phyloP scores from a whole-genome alignment of 768 basidiomycete species.

The Lactarius quietus region DNA sequence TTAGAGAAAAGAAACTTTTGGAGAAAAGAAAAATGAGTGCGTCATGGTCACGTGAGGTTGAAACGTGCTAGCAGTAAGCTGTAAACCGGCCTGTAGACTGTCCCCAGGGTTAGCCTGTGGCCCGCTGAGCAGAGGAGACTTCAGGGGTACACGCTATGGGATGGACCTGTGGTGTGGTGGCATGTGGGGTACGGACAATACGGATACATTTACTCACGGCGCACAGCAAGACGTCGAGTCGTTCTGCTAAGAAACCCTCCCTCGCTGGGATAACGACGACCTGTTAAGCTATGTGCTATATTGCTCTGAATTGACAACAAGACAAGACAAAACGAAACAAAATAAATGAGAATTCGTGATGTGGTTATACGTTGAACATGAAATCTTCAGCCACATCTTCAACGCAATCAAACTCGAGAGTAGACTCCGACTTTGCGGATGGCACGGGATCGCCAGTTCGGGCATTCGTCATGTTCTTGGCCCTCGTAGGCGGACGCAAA shows the following conservation, averaged over 20 bases:
- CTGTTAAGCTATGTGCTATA: background rate
- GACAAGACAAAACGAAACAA: background rate
- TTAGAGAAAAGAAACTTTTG: too few species aligned
- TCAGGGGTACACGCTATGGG: background rate
- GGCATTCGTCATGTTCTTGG: background rate
- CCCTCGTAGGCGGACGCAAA: background rate
- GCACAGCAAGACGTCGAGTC: too few species aligned
- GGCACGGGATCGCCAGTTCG: background rate
- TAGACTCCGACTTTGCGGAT: background rate
- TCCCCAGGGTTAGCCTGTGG: too few species aligned
- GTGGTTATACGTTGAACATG: slow-evolving; percentile 15
- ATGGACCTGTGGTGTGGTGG: background rate
- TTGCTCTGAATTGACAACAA: background rate
- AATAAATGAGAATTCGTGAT: background rate
- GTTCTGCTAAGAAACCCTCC: too few species aligned
- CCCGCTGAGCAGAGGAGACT: too few species aligned
- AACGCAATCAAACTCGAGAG: slow-evolving; percentile 2
- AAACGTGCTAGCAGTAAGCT: too few species aligned
- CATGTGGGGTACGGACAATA: background rate
- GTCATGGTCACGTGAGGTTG: too few species aligned
- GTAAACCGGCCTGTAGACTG: too few species aligned
- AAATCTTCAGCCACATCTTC: slow-evolving; percentile 7
- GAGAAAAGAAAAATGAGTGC: too few species aligned
- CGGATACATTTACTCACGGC: background rate
- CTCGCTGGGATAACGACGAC: background rate